Evolutionary conservation across 106 monocot species (phyloP).

Genomic region (Dendrobium catenatum): DNA sequence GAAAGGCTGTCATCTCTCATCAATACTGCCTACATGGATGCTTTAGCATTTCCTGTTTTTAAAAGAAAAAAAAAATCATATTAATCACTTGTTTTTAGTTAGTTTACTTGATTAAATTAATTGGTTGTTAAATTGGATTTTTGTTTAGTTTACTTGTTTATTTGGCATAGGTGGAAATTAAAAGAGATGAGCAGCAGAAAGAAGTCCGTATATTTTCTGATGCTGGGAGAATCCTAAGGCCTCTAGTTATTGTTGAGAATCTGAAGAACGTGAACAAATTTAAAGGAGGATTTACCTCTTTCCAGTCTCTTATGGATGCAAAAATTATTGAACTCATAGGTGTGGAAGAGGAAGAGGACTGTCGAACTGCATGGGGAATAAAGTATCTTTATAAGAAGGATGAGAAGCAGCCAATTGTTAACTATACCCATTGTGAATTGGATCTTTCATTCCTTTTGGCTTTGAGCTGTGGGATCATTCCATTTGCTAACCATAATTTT

Average conservation of each 20-base stretch:
- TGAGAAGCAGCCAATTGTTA: constrained; percentile 6
- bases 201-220: constrained; percentile 89
- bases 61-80: neutral
- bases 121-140: neutral
- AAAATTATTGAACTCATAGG: constrained; percentile 78
- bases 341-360: constrained; percentile 94
- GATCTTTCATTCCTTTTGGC: constrained; percentile 80
- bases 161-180: constrained; percentile 77
- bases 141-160: constrained; percentile 3
- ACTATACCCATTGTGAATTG: constrained; percentile 81
- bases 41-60: neutral
- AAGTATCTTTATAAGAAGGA: constrained; percentile 38
- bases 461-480: constrained; percentile 85
- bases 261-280: constrained; percentile 42
- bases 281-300: constrained; percentile 41
- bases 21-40: neutral
- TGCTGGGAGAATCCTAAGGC: constrained; percentile 72
- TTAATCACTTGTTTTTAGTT: neutral
- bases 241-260: constrained; percentile 87
- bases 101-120: neutral
- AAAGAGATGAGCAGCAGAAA: constrained; percentile 59
- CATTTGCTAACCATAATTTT: constrained; percentile 94
- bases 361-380: constrained; percentile 65
- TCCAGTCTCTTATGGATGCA: constrained; percentile 66
- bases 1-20: neutral